Evolutionary conservation across 768 basidiomycete species (phyloP).

Genomic region (Leccinum truebloodii): DNA sequence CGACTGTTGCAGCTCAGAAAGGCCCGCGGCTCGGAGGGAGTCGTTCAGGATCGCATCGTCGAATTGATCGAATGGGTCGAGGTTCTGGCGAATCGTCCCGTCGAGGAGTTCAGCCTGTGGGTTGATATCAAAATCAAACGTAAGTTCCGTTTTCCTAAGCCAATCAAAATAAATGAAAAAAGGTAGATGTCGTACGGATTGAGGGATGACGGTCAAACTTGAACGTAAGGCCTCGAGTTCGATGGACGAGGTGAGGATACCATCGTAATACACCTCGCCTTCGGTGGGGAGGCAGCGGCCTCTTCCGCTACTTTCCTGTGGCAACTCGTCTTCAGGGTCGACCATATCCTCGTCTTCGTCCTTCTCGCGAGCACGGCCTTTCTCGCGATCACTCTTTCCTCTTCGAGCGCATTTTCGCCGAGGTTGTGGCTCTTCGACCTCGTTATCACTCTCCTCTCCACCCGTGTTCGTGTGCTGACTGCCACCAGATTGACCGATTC

Average conservation of each 20-base stretch:
- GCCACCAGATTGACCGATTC: slow-evolving; percentile 61
- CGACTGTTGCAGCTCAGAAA: slow-evolving; percentile 29
- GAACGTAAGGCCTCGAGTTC: slow-evolving; percentile 58
- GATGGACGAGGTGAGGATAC: slow-evolving; percentile 44
- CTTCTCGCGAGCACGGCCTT: slow-evolving; percentile 36
- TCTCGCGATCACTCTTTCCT: slow-evolving; percentile 38
- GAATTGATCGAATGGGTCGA: slow-evolving; percentile 51
- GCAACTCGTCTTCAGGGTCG: slow-evolving; percentile 38
- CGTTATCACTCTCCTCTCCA: slow-evolving; percentile 44
- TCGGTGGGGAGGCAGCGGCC: slow-evolving; percentile 47
- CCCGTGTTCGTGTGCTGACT: slow-evolving; percentile 37
- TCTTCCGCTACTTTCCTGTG: slow-evolving; percentile 32
- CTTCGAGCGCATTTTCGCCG: slow-evolving; percentile 59
- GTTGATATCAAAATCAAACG: too few species aligned
- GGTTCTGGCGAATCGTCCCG: slow-evolving; percentile 47
- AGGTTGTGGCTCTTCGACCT: slow-evolving; percentile 47
- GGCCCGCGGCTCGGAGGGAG: slow-evolving; percentile 42
- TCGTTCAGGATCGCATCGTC: slow-evolving; percentile 45
- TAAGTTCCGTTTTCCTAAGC: too few species aligned
- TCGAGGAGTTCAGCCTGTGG: slow-evolving; percentile 39
- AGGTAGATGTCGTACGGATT: slow-evolving; percentile 17
- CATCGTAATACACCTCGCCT: slow-evolving; percentile 57
- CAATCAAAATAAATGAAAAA: too few species aligned
- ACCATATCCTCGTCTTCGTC: slow-evolving; percentile 55
- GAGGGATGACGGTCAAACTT: slow-evolving; percentile 61